Evolutionary conservation across 164 flowering plant genomes (phyloP).

Genomic region (Chloranthus sessilifolius): DNA sequence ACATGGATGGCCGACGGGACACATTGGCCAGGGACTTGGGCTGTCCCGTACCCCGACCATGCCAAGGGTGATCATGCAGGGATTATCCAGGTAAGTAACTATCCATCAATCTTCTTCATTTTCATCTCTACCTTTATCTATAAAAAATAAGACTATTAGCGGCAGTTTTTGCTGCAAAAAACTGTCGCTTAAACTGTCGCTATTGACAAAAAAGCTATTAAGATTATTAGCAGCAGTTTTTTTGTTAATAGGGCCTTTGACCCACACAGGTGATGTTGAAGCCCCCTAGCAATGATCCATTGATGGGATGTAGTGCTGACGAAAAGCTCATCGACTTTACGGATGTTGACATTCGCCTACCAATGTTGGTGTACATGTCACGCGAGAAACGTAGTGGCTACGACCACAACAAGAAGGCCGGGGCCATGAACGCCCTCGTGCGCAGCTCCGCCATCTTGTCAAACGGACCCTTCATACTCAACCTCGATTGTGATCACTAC

Average conservation of each 20-base stretch:
- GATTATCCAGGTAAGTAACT: slow-evolving; percentile 48
- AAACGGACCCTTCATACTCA: slow-evolving; percentile 77
- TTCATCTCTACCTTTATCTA: too few species aligned
- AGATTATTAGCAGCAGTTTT: too few species aligned
- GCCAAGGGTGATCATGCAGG: slow-evolving; percentile 79
- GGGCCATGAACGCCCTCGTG: slow-evolving; percentile 80
- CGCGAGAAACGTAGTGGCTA: slow-evolving; percentile 31
- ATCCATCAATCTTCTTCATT: not conserved
- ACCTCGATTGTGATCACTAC: slow-evolving; percentile 79
- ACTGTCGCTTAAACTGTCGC: too few species aligned
- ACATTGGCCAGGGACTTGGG: slow-evolving; percentile 91
- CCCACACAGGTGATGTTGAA: slow-evolving; percentile 65
- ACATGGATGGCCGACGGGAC: slow-evolving; percentile 96
- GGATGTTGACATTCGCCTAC: slow-evolving; percentile 27
- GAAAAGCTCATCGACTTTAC: slow-evolving; percentile 27
- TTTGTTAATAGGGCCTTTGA: too few species aligned
- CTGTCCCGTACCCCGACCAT: slow-evolving; percentile 44
- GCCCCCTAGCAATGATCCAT: slow-evolving; percentile 50
- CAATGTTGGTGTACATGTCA: slow-evolving; percentile 30
- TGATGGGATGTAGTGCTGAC: slow-evolving; percentile 27
- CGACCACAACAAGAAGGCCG: slow-evolving; percentile 74
- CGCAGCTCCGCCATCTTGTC: slow-evolving; percentile 66
- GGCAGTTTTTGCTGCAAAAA: too few species aligned
- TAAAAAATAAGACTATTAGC: too few species aligned
- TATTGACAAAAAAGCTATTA: too few species aligned